A percentile compares a stretch with the other conserved stretches of the same genome.
phyloP scores from a whole-genome alignment of 495 filamentous ascomycete genomes.

The Xylaria telfairii region DNA sequence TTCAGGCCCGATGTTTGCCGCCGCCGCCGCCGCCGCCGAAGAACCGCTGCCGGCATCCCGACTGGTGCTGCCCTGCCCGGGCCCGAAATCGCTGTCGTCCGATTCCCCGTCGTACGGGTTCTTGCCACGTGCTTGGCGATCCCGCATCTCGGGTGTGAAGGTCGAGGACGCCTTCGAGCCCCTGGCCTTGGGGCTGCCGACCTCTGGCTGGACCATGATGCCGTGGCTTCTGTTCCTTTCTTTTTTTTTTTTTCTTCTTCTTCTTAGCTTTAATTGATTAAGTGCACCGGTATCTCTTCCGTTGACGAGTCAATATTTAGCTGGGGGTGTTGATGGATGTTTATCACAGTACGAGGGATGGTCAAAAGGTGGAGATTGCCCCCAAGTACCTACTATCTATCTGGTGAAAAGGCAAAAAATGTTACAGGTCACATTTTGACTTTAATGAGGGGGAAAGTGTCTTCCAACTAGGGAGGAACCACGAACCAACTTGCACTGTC shows the following conservation, averaged over 20 bases:
- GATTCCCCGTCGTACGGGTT: slow-evolving; percentile 48
- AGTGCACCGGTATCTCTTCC: background rate
- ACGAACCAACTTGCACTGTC: background rate
- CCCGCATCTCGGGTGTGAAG: slow-evolving; percentile 53
- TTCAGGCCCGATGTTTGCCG: background rate
- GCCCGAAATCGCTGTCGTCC: slow-evolving; percentile 28
- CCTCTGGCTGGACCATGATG: too few species aligned
- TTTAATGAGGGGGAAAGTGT: background rate
- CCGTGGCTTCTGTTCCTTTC: background rate
- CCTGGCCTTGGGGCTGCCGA: background rate
- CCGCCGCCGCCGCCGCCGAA: background rate
- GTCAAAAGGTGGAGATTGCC: slow-evolving; percentile 9
- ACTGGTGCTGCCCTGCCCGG: slow-evolving; percentile 25
- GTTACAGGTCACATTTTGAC: slow-evolving; percentile 13
- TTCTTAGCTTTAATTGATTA: background rate
- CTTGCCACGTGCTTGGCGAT: slow-evolving; percentile 61
- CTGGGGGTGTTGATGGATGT: background rate
- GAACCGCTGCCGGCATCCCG: background rate
- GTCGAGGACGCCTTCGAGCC: background rate
- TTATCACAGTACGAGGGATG: background rate
- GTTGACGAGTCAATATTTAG: background rate
- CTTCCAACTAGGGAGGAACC: background rate
- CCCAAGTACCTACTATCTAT: too few species aligned
- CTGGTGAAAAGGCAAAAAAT: background rate
- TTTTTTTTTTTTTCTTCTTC: background rate